phyloP scores from a whole-genome alignment of 1,284 basidiomycete genomes.

The Cutaneotrichosporon sp. region DNA sequence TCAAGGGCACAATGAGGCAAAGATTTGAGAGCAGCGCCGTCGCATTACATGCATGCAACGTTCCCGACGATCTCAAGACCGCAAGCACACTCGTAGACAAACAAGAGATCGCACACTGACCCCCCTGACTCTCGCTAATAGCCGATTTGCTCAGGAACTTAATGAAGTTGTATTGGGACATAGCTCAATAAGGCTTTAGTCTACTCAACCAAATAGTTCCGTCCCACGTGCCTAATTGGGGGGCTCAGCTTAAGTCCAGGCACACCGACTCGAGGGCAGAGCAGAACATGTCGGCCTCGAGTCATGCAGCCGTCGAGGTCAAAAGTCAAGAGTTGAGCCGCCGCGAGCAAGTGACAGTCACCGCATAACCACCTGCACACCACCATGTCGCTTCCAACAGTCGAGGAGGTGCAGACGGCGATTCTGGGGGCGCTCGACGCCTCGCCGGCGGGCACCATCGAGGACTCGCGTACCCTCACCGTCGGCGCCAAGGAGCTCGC shows the following conservation, averaged over 20 bases:
- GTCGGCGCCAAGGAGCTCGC: constrained; percentile 50
- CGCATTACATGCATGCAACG: too few relatives aligned
- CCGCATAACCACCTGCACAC: neutral
- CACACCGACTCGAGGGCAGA: neutral
- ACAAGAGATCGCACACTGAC: too few relatives aligned
- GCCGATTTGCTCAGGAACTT: too few relatives aligned
- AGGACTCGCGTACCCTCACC: constrained; percentile 67
- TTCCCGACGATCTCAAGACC: too few relatives aligned
- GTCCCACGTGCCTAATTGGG: neutral
- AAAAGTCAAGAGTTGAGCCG: too few relatives aligned
- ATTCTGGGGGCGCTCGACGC: constrained; percentile 67
- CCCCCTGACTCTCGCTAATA: too few relatives aligned
- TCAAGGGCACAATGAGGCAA: too few relatives aligned
- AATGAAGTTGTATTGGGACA: too few relatives aligned
- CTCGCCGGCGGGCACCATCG: constrained; percentile 53
- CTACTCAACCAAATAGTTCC: neutral
- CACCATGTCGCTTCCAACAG: constrained; percentile 22
- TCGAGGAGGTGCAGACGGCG: constrained; percentile 68
- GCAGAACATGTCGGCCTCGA: neutral
- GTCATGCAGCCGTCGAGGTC: neutral
- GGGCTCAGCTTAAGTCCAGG: neutral
- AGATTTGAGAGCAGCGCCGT: too few relatives aligned
- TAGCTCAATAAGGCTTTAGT: too few relatives aligned
- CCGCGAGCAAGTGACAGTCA: neutral
- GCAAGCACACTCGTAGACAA: too few relatives aligned